Base-by-base conservation (phyloP, 2,329 filamentous ascomycete species). In the Bipolaris gigantea region DNA sequence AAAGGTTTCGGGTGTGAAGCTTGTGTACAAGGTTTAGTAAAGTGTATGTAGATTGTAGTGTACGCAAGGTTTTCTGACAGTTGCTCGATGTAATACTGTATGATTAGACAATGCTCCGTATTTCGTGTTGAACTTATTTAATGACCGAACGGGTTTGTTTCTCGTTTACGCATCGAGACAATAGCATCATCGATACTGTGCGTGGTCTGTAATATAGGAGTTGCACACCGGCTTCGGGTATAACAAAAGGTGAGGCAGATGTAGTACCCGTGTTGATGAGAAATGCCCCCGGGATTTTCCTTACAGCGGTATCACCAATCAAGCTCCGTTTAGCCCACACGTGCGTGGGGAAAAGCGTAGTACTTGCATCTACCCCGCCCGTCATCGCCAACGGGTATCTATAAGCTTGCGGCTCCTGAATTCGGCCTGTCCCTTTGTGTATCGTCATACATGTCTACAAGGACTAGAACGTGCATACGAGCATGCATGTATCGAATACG, bases 1-100 rank as follows among this genome's bases (percentile, higher is more conserved):
- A 1, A 73, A 70, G 49, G 67, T 73, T 6, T 73, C 70, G 35
- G 72, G 69, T 4, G 62, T 64, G 25, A 74, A 75, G 58, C 53
- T 74, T 32, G 72, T 74, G 2, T 75, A 71, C 35, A 62, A 44
- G 27, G 48, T 68, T 10, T 47, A 55, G 3, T 51, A 33, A 4
- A 13, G 3, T 16, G 3, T 16, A 3, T 18, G 13, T 27, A 9
- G n/a, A 4, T 4, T 4, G 5, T 30, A 11, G 5, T 42, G n/a
- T n/a, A n/a, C 5, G 2, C 18, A 8, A 9, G 9, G 4, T 8
- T 19, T 5, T 11, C 7, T 15, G 8, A 42, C 3, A n/a, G 19
- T 32, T 11, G 5, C 18, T 10, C 7, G 8, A 36, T 36, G 16
- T 36, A 10, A 36, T 19, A 8, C 16, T 19, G 4, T 10, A 10